These are phyloP conservation scores for Acanthochlamys bracteata DNA, from an alignment of 106 monocot species.

Conservation along the genomic window DNA sequence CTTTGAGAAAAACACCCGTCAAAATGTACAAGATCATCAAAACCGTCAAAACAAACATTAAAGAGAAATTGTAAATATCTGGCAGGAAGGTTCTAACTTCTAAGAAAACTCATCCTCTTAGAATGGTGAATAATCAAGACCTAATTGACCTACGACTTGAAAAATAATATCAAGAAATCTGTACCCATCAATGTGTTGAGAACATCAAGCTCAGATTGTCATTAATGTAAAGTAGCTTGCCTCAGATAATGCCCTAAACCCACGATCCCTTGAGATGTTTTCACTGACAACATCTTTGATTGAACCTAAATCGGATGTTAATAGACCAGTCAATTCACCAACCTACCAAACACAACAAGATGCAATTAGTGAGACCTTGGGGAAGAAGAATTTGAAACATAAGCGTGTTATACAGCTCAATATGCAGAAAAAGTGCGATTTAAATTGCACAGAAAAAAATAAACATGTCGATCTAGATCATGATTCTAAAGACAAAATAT, in stretches of 20 bases:
- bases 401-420: too few relatives aligned
- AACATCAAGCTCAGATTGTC: conserved; percentile 42
- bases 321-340: conserved; percentile 91
- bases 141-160: conserved; percentile 9
- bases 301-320: conserved; percentile 93
- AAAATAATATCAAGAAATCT: conserved; percentile 13
- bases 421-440: too few relatives aligned
- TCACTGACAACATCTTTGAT: conserved; percentile 85
- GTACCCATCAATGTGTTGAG: conserved; percentile 23
- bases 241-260: conserved; percentile 93
- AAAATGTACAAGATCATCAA: too few relatives aligned
- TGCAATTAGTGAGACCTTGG: not conserved
- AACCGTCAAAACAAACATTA: too few relatives aligned
- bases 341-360: conserved; percentile 42
- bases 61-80: not conserved
- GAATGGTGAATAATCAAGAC: too few relatives aligned
- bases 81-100: not conserved
- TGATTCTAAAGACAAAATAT: too few relatives aligned
- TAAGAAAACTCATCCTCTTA: too few relatives aligned
- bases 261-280: conserved; percentile 96
- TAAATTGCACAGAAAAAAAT: too few relatives aligned
- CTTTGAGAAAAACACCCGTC: not conserved
- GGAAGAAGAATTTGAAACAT: not conserved
- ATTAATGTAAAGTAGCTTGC: conserved; percentile 60
- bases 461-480: too few relatives aligned